A percentile compares a stretch with the other conserved stretches of the same genome.
These are phyloP conservation scores for Podospora comata DNA, from an alignment of 495 filamentous ascomycete species.

Conservation along the genomic window DNA sequence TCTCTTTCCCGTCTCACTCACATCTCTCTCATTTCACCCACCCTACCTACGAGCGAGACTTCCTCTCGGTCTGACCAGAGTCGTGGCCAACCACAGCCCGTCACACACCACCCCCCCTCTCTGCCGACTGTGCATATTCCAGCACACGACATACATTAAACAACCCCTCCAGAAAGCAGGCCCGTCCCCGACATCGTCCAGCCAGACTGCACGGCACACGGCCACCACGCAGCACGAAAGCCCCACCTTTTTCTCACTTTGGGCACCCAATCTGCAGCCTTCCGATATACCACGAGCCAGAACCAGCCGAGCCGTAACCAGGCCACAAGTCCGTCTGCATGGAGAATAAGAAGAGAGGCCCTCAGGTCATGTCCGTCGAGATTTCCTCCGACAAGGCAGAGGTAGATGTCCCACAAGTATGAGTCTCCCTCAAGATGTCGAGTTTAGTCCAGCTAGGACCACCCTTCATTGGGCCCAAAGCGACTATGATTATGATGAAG, in stretches of 20 bases:
- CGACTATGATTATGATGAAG: slow-evolving; percentile 32
- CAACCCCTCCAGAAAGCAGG: background rate
- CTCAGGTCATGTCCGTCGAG: slow-evolving; percentile 39
- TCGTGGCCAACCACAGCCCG: slow-evolving; percentile 26
- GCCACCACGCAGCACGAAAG: slow-evolving; percentile 26
- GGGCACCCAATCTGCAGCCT: slow-evolving; percentile 28
- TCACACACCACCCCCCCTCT: slow-evolving; percentile 14
- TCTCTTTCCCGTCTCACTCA: background rate
- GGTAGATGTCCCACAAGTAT: slow-evolving; percentile 39
- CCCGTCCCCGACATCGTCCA: slow-evolving; percentile 16
- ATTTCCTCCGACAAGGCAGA: slow-evolving; percentile 37
- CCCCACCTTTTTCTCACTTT: slow-evolving; percentile 24
- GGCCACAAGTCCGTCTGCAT: slow-evolving; percentile 30
- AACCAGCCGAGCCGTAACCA: slow-evolving; percentile 2
- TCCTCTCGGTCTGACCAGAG: background rate
- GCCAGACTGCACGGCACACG: slow-evolving; percentile 3
- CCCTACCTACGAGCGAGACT: no score
- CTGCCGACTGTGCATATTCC: slow-evolving; percentile 16
- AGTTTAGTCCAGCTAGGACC: slow-evolving; percentile 40
- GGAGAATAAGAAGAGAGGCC: slow-evolving; percentile 44
- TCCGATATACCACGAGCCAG: slow-evolving; percentile 13
- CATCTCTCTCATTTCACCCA: no score
- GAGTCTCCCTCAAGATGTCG: slow-evolving; percentile 36
- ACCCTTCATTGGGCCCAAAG: slow-evolving; percentile 34
- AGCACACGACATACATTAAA: background rate